Conservation (phyloP, 805 yeast genomes). For the Jamesozyma rosinii region DNA sequence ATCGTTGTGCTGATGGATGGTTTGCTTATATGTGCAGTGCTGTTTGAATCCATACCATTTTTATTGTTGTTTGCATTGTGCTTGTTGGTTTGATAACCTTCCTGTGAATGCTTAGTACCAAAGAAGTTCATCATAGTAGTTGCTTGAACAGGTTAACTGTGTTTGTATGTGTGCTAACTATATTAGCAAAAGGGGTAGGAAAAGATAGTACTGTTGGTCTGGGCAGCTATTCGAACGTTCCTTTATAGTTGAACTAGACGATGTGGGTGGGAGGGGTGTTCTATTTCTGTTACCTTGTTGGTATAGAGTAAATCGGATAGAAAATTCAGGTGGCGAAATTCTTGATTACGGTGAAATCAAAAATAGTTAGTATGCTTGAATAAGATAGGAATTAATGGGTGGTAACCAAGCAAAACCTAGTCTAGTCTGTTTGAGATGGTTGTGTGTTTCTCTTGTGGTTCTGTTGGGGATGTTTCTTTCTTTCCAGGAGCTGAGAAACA, state of each 20-base stretch:
- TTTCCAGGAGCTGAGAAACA: no score
- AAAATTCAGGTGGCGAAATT: background rate
- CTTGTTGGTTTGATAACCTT: conserved; percentile 5
- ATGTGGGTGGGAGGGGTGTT: no score
- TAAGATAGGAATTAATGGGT: background rate
- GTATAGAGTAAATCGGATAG: no score
- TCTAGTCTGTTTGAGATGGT: background rate
- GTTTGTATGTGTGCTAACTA: background rate
- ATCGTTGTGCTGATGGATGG: conserved; percentile 1
- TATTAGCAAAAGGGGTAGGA: no score
- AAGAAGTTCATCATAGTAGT: conserved; percentile 25
- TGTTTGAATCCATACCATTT: conserved; percentile 4
- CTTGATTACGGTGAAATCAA: background rate
- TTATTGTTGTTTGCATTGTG: conserved; percentile 4
- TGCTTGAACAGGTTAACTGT: background rate
- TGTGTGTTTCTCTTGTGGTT: background rate
- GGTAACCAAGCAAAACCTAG: background rate
- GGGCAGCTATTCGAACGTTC: no score
- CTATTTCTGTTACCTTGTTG: no score
- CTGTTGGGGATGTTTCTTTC: background rate
- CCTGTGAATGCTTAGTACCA: conserved; percentile 10
- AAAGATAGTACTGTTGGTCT: no score
- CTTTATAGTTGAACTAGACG: no score
- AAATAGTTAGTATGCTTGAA: background rate
- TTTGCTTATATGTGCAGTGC: no score